Evolutionary conservation across 1,284 basidiomycete genomes (phyloP), one percentile per base, ranked within the genome.

Genomic region (Leccinum angustisporum): DNA sequence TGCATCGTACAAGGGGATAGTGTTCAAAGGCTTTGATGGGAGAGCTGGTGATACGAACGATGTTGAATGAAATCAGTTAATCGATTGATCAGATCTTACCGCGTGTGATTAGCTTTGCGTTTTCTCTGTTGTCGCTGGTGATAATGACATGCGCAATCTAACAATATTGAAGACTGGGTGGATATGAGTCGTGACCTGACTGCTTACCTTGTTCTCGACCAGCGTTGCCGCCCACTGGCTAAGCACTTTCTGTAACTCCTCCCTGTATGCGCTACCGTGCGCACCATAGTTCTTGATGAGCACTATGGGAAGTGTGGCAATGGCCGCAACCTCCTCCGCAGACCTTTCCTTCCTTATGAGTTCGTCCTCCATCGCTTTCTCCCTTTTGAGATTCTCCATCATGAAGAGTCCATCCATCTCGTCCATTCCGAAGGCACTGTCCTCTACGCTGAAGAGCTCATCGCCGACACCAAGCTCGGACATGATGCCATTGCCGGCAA

Each of bases 111-210:
- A 86, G 82, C 74, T 96, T 98, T 1, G 87, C 83, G 58, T 95
- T 91, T 66, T 95, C 94, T 27, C 91, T 86, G 67, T 95, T 95
- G 72, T 98, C 94, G 67, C 92, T 93, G 38, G 96, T 81, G 52
- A 98, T 88, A 54, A 99, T 81, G 48, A 98, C 95, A 75, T 99
- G 97, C 0, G 97, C 97, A 59, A 94, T 81, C 86, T 86, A 34
- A 11, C 58, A 16, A 40, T 16, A 10, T 60, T 38, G 21, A 61
- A 48, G 4, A 16, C 57, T n/a, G 61, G 46, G 62, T 50, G 10
- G 8, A 59, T 16, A n/a, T 51, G 25, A 30, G 16, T 14, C 36
- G 38, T 27, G 3, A 43, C 8, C 71, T 7, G 5, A 33, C 25
- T 2, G 3, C 59, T 7, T 61, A 91, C 91, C 77, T 89, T 83